phyloP scores from a whole-genome alignment of 345 rosid species.

The Kandelia obovata region DNA sequence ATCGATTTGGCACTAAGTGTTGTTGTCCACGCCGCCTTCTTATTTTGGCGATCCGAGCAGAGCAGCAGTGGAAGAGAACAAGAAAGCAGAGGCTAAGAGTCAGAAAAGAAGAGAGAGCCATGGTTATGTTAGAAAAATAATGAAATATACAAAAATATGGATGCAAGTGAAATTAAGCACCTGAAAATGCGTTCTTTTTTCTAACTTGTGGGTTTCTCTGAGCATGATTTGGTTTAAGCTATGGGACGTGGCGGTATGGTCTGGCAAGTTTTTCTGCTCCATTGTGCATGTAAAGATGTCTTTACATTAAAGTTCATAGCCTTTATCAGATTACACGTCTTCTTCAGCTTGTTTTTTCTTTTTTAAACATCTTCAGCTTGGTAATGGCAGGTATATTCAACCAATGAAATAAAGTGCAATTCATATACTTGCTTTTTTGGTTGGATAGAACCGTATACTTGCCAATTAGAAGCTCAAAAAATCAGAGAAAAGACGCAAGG shows the following conservation, averaged over 20 bases:
- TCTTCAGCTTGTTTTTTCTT: no score
- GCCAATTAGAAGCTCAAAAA: no score
- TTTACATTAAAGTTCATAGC: neutral
- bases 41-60: neutral
- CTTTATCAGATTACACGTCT: no score
- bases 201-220: conserved; percentile 7
- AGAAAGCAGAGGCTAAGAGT: conserved; percentile 10
- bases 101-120: conserved; percentile 17
- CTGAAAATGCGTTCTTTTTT: neutral
- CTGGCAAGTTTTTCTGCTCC: neutral
- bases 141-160: no score
- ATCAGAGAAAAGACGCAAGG: no score
- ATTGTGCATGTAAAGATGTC: neutral
- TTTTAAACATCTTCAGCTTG: no score
- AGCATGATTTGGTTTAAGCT: neutral
- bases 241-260: neutral
- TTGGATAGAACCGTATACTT: no score
- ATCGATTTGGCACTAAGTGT: conserved; percentile 30
- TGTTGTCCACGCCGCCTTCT: neutral
- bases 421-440: no score
- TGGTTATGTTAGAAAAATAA: neutral
- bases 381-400: no score
- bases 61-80: conserved; percentile 9
- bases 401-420: no score
- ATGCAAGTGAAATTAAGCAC: no score